phyloP scores from a whole-genome alignment of 169 alveolate species.

The Toxoplasma gondii region DNA sequence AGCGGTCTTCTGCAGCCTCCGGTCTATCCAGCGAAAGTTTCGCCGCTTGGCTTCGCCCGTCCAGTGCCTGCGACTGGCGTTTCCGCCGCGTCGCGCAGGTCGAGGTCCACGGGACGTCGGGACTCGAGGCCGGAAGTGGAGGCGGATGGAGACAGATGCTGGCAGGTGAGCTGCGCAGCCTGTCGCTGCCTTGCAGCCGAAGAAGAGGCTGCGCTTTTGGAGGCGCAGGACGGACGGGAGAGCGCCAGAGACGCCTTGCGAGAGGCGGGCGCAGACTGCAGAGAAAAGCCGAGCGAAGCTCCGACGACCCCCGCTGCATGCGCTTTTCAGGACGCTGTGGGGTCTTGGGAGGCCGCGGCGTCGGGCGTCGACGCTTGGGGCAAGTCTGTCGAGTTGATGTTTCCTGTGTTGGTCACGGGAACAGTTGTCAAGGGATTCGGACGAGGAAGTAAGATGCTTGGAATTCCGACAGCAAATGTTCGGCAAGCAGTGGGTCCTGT shows the following conservation, averaged over 20 bases:
- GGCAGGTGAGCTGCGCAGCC: neutral
- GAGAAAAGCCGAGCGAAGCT: too few species aligned
- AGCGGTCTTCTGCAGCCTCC: neutral
- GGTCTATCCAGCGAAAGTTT: neutral
- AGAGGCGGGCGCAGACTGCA: neutral
- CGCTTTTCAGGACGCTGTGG: neutral
- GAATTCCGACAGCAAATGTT: conserved; percentile 64
- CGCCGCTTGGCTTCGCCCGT: neutral
- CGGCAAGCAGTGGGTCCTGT: neutral
- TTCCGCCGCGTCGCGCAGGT: neutral
- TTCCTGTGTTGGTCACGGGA: conserved; percentile 27
- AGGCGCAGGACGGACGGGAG: too few species aligned
- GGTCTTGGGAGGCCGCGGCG: neutral
- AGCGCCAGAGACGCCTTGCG: neutral
- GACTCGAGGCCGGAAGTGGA: too few species aligned
- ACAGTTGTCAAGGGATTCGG: conserved; percentile 54
- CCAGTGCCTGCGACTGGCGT: neutral
- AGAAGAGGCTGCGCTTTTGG: neutral
- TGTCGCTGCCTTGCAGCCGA: neutral
- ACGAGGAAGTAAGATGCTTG: conserved; percentile 52
- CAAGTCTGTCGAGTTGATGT: neutral
- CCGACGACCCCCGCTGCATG: neutral
- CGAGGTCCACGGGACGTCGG: neutral
- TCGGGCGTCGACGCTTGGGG: neutral
- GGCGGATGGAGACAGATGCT: too few species aligned